Conservation (phyloP, 805 yeast species). For the Tetrapisispora iriomotensis region DNA sequence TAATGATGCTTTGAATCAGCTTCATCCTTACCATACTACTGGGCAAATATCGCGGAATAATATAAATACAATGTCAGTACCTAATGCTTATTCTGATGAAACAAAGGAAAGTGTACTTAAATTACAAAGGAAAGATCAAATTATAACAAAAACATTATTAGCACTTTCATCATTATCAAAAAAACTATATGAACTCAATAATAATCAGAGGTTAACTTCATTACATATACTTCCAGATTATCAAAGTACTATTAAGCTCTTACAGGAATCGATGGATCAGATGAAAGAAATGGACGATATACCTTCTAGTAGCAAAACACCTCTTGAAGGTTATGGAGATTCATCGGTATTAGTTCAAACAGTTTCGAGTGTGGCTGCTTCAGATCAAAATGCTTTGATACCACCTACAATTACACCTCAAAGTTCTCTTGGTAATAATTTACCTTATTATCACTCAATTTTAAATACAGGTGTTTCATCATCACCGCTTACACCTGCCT, state of each 20-base stretch:
- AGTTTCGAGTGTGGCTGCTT: neutral
- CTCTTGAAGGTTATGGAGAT: neutral
- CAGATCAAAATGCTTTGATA: neutral
- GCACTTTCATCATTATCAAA: neutral
- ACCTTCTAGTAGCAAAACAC: no score
- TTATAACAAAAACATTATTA: neutral
- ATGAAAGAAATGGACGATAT: neutral
- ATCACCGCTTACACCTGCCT: neutral
- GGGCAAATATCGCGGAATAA: no score
- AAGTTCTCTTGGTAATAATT: no score
- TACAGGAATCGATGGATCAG: neutral
- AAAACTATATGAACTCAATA: neutral
- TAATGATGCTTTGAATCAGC: neutral
- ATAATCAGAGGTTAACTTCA: conserved; percentile 1
- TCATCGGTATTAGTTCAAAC: neutral
- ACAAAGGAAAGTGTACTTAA: neutral
- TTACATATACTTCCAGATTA: neutral
- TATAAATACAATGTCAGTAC: no score
- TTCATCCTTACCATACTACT: no score
- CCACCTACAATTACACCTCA: no score
- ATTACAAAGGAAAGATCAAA: neutral
- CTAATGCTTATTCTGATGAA: neutral
- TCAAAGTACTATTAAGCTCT: neutral
- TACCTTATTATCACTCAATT: neutral
- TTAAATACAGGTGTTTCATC: neutral